A percentile compares a stretch with the other conserved stretches of the same genome.
Evolutionary conservation across 2,329 filamentous ascomycete species (phyloP).

Genomic region (Aspergillus glaucus): DNA sequence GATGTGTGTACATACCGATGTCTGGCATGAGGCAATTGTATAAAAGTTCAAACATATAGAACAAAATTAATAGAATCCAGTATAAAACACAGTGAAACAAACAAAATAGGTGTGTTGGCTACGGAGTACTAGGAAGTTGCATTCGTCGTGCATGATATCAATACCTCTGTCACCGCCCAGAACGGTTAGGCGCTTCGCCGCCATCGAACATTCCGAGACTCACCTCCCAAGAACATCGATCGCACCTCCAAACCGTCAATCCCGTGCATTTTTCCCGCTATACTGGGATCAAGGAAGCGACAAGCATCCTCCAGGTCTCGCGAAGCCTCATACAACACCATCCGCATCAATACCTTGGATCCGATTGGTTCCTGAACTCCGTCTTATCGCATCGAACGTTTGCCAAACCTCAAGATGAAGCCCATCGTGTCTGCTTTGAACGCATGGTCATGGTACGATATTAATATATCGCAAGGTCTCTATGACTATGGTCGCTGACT

Average conservation of each 20-base stretch:
- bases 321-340: not conserved
- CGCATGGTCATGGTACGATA: constrained; percentile 83
- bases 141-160: constrained; percentile 1
- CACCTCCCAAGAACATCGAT: not conserved
- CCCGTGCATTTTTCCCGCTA: not conserved
- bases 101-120: not conserved
- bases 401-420: constrained; percentile 64
- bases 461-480: not conserved
- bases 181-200: constrained; percentile 15
- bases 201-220: constrained; percentile 1
- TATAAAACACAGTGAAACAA: not conserved
- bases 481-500: not conserved
- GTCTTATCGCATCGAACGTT: not conserved
- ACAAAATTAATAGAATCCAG: not conserved
- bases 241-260: constrained; percentile 11
- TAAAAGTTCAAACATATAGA: not conserved
- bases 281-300: not conserved
- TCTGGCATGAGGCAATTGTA: too few relatives aligned
- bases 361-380: not conserved
- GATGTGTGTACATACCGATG: not conserved
- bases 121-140: not conserved
- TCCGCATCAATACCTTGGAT: not conserved
- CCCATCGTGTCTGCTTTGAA: constrained; percentile 85
- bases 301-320: not conserved
- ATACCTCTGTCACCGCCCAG: constrained; percentile 8